Evolutionary conservation across 179 eudicot genomes (phyloP).

Genomic region (Silene vulgaris): DNA sequence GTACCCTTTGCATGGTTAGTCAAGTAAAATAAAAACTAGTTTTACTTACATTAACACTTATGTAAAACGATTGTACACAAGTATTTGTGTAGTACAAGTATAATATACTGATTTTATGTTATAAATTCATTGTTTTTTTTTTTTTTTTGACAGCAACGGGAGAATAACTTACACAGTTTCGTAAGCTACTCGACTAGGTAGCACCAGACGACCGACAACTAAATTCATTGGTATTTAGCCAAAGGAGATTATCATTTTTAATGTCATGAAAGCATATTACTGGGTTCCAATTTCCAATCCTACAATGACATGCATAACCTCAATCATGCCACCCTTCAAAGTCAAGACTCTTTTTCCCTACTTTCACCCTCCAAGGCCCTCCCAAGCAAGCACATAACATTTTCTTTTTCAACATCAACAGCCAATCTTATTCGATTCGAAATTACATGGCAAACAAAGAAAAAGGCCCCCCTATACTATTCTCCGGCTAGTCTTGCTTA

Average conservation of each 20-base stretch:
- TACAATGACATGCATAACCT: neutral
- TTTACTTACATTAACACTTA: too few relatives aligned
- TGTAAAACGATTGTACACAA: too few relatives aligned
- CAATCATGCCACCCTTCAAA: slow-evolving; percentile 1
- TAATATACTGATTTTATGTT: too few relatives aligned
- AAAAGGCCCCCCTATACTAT: slow-evolving; percentile 6
- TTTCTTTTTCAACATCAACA: slow-evolving; percentile 1
- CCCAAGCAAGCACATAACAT: neutral
- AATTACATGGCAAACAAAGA: slow-evolving; percentile 14
- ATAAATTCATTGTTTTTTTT: too few relatives aligned
- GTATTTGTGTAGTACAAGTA: too few relatives aligned
- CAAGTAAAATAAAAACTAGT: too few relatives aligned
- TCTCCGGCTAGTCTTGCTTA: neutral
- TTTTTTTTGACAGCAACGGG: too few relatives aligned
- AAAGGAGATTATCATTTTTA: neutral
- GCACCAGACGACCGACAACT: too few relatives aligned
- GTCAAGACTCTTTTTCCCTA: neutral
- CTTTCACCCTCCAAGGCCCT: neutral
- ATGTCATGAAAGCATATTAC: too few relatives aligned
- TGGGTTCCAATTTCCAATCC: neutral
- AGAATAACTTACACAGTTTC: too few relatives aligned
- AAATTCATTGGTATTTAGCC: neutral
- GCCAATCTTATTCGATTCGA: slow-evolving; percentile 10
- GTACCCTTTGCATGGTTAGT: too few relatives aligned
- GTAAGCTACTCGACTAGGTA: too few relatives aligned